These are phyloP conservation scores for Hypocrella siamensis DNA, from an alignment of 2,329 filamentous ascomycete genomes.

Conservation along the genomic window DNA sequence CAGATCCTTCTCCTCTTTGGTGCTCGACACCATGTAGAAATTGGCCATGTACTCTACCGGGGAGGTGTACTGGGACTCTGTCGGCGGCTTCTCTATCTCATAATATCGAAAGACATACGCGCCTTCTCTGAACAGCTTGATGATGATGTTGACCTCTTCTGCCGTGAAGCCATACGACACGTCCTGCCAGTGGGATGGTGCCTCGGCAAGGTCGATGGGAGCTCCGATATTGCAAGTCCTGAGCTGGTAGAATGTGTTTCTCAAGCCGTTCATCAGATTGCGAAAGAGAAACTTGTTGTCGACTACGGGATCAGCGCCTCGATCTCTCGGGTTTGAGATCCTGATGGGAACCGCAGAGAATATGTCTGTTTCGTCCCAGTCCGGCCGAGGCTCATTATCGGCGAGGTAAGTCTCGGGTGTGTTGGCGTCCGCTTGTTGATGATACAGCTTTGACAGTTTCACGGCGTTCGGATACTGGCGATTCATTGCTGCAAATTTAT, in stretches of 20 bases:
- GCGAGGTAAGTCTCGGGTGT: constrained; percentile 67
- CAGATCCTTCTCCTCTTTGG: constrained; percentile 92
- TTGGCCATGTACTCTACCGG: constrained; percentile 88
- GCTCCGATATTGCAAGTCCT: constrained; percentile 70
- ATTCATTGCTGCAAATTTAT: constrained; percentile 98
- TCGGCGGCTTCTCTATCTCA: constrained; percentile 64
- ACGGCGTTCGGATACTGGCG: constrained; percentile 88
- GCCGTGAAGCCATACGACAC: constrained; percentile 93
- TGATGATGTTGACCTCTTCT: constrained; percentile 90
- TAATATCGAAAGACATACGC: constrained; percentile 96
- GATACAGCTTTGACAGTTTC: constrained; percentile 71
- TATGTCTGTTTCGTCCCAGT: constrained; percentile 98
- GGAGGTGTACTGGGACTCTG: constrained; percentile 60
- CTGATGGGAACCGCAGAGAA: constrained; percentile 95
- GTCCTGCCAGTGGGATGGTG: constrained; percentile 83
- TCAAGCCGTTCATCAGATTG: constrained; percentile 87
- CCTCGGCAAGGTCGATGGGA: constrained; percentile 59
- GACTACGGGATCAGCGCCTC: constrained; percentile 74
- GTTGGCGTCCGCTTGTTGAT: constrained; percentile 47
- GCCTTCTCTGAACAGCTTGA: constrained; percentile 93
- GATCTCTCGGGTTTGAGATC: constrained; percentile 77
- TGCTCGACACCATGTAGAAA: constrained; percentile 85
- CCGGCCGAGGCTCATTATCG: constrained; percentile 63
- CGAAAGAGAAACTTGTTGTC: constrained; percentile 98
- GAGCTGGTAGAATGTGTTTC: constrained; percentile 92